Conservation (phyloP, 2,329 filamentous ascomycete genomes). For the Fusarium sp. region DNA sequence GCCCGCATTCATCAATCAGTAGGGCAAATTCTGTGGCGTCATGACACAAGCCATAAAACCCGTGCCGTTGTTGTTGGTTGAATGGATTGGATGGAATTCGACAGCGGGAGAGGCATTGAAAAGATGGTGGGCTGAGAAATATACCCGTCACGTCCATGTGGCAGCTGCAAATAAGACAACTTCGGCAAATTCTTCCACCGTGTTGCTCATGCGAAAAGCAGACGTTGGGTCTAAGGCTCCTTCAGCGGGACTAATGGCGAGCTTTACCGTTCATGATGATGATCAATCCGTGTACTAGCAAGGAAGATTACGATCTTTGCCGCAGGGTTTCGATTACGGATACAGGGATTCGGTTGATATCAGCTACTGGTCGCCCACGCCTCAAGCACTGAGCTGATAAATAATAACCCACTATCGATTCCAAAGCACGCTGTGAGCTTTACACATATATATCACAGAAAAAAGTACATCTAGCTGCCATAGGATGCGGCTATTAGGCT, state of each 20-base stretch:
- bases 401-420: neutral
- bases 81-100: slow-evolving; percentile 7
- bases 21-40: slow-evolving; percentile 32
- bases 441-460: neutral
- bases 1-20: slow-evolving; percentile 12
- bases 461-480: neutral
- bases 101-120: slow-evolving; percentile 24
- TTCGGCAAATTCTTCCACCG: slow-evolving; percentile 11
- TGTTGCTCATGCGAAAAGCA: slow-evolving; percentile 2
- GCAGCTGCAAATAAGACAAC: slow-evolving; percentile 17
- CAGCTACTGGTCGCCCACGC: slow-evolving; percentile 5
- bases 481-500: slow-evolving; percentile 3
- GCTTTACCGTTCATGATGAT: slow-evolving; percentile 8
- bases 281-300: slow-evolving; percentile 14
- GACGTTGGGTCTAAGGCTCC: slow-evolving; percentile 6
- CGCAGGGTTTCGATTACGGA: slow-evolving; percentile 14
- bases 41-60: slow-evolving; percentile 34
- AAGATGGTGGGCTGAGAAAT: slow-evolving; percentile 11
- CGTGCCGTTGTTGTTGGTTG: slow-evolving; percentile 19
- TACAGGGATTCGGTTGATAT: slow-evolving; percentile 3
- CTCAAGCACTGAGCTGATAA: neutral
- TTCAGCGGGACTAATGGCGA: slow-evolving; percentile 19
- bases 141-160: slow-evolving; percentile 32
- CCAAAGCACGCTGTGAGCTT: neutral
- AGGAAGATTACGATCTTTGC: slow-evolving; percentile 25